Base-by-base conservation (phyloP, 495 filamentous ascomycete genomes). In the Hypoxylon lenormandii region DNA sequence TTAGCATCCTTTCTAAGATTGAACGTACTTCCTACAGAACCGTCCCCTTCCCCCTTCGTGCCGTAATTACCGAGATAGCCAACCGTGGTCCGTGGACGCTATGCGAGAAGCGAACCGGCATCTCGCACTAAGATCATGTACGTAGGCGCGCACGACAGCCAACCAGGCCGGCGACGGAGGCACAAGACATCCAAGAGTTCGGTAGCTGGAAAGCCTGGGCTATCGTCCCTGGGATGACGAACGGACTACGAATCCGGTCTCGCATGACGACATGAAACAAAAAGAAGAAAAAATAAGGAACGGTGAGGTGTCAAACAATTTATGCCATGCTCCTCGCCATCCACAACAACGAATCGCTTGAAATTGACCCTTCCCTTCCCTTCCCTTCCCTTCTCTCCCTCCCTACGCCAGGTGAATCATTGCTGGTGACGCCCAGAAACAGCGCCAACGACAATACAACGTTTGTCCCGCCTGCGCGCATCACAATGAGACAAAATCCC, bases 401-500 rank as follows among this genome's bases (percentile, higher is more conserved):
- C n/a, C n/a, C n/a, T n/a, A n/a, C n/a, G n/a, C n/a, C n/a, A n/a
- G 10, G 30, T 33, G 45, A 46, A 61, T 37, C 50, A 49, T 60
- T 30, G 18, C 56, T 55, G n/a, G 56, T 55, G 15, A 40, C 30
- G 30, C 30, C 40, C 4, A 42, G 38, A 42, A 21, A 28, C 4
- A 30, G n/a, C 1, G n/a, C 22, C 40, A 47, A 62, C 37, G 64
- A 49, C 43, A 48, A 5, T 60, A 51, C 66, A 64, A 60, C 60
- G 66, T 58, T 49, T 3, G 4, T 48, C 8, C 38, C 64, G 49
- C 52, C 18, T 16, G 2, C 21, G 51, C 43, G 48, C 60, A 55
- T 47, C 46, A 45, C 42, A 46, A 66, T 70, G 66, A 70, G 61
- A 70, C 68, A 70, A 66, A 11, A 66, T 62, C 16, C 68, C 68